Evolutionary conservation across 2,329 filamentous ascomycete genomes (phyloP).

Genomic region (Teratosphaeria epicoccoides): DNA sequence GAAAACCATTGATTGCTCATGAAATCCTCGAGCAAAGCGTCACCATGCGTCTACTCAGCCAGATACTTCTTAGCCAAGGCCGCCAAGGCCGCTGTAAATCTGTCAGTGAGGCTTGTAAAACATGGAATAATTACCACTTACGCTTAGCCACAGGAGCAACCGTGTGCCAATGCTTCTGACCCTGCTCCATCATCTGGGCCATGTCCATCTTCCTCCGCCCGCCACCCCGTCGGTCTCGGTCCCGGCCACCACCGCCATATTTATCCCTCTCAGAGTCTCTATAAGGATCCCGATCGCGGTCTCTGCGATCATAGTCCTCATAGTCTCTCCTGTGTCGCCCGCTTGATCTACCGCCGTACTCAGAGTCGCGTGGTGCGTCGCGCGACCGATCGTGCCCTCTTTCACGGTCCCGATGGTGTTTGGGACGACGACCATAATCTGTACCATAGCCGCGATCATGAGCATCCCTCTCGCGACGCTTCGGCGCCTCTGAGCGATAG

Average conservation of each 20-base stretch:
- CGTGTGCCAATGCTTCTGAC: constrained; percentile 22
- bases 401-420: constrained; percentile 15
- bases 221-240: background rate
- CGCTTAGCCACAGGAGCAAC: constrained; percentile 23
- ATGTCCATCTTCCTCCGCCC: constrained; percentile 12
- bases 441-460: constrained; percentile 21
- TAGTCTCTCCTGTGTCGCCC: constrained; percentile 7
- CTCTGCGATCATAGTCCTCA: constrained; percentile 10
- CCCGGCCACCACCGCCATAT: constrained; percentile 1
- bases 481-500: constrained; percentile 20
- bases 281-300: constrained; percentile 12
- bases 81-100: constrained; percentile 9
- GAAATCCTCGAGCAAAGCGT: background rate
- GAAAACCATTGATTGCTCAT: background rate
- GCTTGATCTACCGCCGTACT: constrained; percentile 1
- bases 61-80: constrained; percentile 22
- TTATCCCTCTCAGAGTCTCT: constrained; percentile 4
- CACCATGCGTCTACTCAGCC: constrained; percentile 1
- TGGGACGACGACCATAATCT: constrained; percentile 15
- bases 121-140: background rate
- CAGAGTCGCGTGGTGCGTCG: background rate
- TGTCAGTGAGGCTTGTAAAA: background rate
- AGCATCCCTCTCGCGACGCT: constrained; percentile 15
- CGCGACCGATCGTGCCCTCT: constrained; percentile 11
- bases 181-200: constrained; percentile 17